Evolutionary conservation across 306 rosid species (phyloP).

Genomic region (Vigna mungo): DNA sequence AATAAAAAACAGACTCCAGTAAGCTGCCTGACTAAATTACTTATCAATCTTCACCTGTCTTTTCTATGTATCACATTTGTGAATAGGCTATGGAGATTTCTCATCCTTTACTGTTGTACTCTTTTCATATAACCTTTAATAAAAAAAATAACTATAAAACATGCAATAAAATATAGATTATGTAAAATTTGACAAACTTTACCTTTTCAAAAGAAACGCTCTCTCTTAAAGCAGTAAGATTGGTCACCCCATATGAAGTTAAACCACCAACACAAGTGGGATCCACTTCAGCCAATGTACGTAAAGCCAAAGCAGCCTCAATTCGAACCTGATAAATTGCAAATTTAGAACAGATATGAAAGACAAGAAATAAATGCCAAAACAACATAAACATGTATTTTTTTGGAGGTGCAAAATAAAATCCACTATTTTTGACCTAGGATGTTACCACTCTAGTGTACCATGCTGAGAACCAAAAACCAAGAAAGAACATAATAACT

Average conservation of each 20-base stretch:
- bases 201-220: constrained; percentile 94
- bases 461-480: too few species aligned
- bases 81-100: constrained; percentile 4
- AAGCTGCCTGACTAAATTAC: constrained; percentile 17
- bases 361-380: constrained; percentile 24
- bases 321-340: constrained; percentile 75
- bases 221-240: constrained; percentile 89
- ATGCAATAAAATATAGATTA: constrained; percentile 25
- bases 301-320: constrained; percentile 92
- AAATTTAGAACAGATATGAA: constrained; percentile 33
- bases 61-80: constrained; percentile 21
- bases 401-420: too few species aligned
- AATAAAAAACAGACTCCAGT: constrained; percentile 11
- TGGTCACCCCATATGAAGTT: constrained; percentile 90
- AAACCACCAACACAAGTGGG: constrained; percentile 98
- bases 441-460: too few species aligned
- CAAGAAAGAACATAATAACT: too few species aligned
- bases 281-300: constrained; percentile 92
- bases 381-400: constrained; percentile 5
- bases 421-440: too few species aligned
- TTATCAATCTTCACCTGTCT: constrained; percentile 13
- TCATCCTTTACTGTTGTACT: background rate
- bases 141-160: constrained; percentile 2
- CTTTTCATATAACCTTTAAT: constrained; percentile 17
- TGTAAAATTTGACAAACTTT: constrained; percentile 35